phyloP scores from a whole-genome alignment of 2,329 filamentous ascomycete genomes.

The Colletotrichum tanaceti region DNA sequence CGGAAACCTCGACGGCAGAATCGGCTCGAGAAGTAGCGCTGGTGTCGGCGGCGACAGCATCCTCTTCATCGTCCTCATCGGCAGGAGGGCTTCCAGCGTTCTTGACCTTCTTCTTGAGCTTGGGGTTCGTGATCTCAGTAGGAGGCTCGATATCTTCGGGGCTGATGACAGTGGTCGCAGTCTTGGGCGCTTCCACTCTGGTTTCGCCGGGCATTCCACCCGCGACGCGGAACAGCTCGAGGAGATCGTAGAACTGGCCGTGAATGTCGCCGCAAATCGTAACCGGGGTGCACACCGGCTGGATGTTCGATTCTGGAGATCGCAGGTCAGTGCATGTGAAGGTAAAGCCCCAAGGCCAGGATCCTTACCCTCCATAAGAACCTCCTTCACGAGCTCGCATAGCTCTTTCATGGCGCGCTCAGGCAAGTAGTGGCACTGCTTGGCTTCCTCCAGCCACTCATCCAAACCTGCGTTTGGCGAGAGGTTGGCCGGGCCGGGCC shows the following conservation, averaged over 20 bases:
- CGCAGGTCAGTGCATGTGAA: slow-evolving; percentile 22
- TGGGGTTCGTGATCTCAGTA: slow-evolving; percentile 87
- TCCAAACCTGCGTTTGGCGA: slow-evolving; percentile 86
- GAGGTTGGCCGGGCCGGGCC: slow-evolving; percentile 90
- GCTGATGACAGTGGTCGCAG: slow-evolving; percentile 79
- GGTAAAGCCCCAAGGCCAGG: not conserved
- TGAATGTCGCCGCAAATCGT: slow-evolving; percentile 99
- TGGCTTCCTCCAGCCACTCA: slow-evolving; percentile 96
- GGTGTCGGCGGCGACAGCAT: slow-evolving; percentile 57
- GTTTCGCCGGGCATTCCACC: slow-evolving; percentile 94
- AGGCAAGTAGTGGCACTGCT: slow-evolving; percentile 96
- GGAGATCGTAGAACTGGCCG: slow-evolving; percentile 97
- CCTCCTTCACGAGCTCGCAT: slow-evolving; percentile 98
- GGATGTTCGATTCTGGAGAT: slow-evolving; percentile 90
- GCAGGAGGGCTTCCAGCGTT: slow-evolving; percentile 65
- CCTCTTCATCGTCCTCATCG: slow-evolving; percentile 62
- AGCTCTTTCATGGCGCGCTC: slow-evolving; percentile 98
- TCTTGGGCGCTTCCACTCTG: slow-evolving; percentile 74
- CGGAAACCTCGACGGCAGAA: slow-evolving; percentile 50
- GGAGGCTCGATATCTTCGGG: slow-evolving; percentile 95
- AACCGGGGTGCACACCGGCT: slow-evolving; percentile 95
- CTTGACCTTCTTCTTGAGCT: slow-evolving; percentile 86
- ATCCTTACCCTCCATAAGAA: slow-evolving; percentile 88
- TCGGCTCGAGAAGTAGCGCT: slow-evolving; percentile 49
- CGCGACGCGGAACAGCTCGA: slow-evolving; percentile 95